Base-by-base conservation (phyloP, 371 early-diverging fungal species). In the Syncephalastrum monosporum region DNA sequence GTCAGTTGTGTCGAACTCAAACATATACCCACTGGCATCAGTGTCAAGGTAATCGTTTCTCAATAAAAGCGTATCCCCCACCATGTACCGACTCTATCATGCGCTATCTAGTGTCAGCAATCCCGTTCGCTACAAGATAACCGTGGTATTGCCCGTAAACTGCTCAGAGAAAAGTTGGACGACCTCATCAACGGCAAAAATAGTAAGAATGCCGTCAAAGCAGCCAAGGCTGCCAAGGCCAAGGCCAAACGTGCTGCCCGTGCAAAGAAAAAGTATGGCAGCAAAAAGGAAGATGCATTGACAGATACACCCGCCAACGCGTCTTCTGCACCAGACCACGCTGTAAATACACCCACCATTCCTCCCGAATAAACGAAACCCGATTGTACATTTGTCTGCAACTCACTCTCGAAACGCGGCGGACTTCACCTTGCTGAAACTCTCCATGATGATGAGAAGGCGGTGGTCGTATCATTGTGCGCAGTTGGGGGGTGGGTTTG, bases 21-120 rank as follows among this genome's bases (percentile, higher is more conserved):
- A 43, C 95, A 96, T 74, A 82, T 77, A 29, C 95, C 95, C 15
- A 94, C 96, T 0, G 91, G 91, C 8, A 83, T 91, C 27, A 65
- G 77, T 12, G 86, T 89, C 3, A 85, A 86, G 71, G 88, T 84
- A 74, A 70, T 51, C 29, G 4, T 23, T 16, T 27, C 24, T 25
- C 3, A 47, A 33, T 25, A 4, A 24, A 17, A 42, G 15, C 17
- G 16, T 42, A n/a, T 17, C 17, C 7, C 42, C 6, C 0, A 2
- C 7, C 12, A 23, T 42, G 10, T 53, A 38, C 53, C 16, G 23
- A 57, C 23, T 12, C 12, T 21, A 45, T 21, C 19, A n/a, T 17
- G 24, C 24, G 27, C 47, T 21, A 0, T 21, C 10, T 61, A 85
- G 74, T 92, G 92, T 53, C 93, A 93, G 60, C 86, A 89, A 47